A percentile compares a stretch with the other conserved stretches of the same genome.
These are phyloP conservation scores for Epichloe baconii DNA, from an alignment of 2,329 filamentous ascomycete genomes.

Conservation along the genomic window DNA sequence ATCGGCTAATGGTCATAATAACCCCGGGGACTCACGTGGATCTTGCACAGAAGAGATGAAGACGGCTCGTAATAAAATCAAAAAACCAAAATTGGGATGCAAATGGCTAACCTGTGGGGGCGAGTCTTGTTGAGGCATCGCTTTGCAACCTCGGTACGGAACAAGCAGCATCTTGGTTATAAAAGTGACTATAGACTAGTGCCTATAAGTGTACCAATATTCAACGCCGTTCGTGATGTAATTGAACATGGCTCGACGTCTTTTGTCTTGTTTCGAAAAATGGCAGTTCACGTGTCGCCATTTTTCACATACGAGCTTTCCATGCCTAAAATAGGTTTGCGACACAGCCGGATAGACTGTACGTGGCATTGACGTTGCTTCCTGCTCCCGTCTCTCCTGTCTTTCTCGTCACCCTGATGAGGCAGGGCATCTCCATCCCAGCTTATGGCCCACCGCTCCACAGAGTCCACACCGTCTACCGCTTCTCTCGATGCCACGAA, in stretches of 20 bases:
- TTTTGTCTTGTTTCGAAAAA: too few species aligned
- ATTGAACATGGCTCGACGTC: too few species aligned
- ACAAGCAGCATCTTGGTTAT: too few species aligned
- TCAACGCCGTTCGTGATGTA: too few species aligned
- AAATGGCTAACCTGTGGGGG: conserved; percentile 13
- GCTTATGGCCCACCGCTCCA: conserved; percentile 27
- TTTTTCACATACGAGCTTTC: conserved; percentile 33
- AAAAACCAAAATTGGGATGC: background rate
- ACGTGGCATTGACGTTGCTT: conserved; percentile 14
- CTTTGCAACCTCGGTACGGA: too few species aligned
- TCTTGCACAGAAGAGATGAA: background rate
- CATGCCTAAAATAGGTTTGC: conserved; percentile 29
- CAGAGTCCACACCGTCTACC: conserved; percentile 7
- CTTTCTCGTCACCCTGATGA: conserved; percentile 8
- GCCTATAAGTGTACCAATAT: too few species aligned
- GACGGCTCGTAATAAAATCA: background rate
- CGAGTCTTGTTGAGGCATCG: too few species aligned
- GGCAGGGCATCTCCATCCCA: conserved; percentile 19
- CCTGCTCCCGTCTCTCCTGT: conserved; percentile 14
- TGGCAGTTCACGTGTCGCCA: conserved; percentile 2
- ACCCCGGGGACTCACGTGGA: background rate
- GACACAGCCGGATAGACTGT: conserved; percentile 24
- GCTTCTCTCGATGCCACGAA: conserved; percentile 30
- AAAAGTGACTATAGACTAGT: too few species aligned
- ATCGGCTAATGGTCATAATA: too few species aligned